Percentiles rank a stretch among this genome's conserved stretches.
Evolutionary conservation across 2,329 filamentous ascomycete genomes (phyloP).

Genomic region (Berkeleyomyces basicola): DNA sequence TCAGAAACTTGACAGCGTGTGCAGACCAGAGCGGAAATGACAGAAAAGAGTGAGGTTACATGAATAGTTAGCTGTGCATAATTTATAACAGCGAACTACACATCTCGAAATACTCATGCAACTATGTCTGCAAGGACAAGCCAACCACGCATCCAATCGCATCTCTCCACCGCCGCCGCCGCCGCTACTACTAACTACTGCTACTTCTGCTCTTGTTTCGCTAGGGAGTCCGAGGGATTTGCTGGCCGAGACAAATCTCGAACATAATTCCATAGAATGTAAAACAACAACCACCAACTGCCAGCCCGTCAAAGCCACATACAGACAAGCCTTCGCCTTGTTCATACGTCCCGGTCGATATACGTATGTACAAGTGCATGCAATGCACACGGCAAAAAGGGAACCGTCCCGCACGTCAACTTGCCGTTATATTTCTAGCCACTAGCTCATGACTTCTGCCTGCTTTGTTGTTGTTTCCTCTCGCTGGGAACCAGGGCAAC

Average conservation of each 20-base stretch:
- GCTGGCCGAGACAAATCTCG: not conserved
- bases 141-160: too few relatives aligned
- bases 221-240: not conserved
- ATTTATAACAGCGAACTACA: not conserved
- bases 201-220: not conserved
- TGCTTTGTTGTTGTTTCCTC: too few relatives aligned
- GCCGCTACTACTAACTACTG: not conserved
- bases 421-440: too few relatives aligned
- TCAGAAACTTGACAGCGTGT: not conserved
- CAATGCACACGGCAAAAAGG: too few relatives aligned
- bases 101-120: not conserved
- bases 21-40: not conserved
- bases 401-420: too few relatives aligned
- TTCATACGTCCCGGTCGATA: not conserved
- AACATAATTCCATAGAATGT: not conserved
- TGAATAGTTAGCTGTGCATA: too few relatives aligned
- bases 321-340: not conserved
- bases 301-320: not conserved
- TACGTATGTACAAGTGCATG: too few relatives aligned
- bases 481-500: too few relatives aligned
- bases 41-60: too few relatives aligned
- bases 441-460: too few relatives aligned
- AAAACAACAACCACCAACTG: not conserved
- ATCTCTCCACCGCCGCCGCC: too few relatives aligned
- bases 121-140: not conserved